These are phyloP conservation scores for Penstemon eatonii DNA, from an alignment of 257 asterid species.

Conservation along the genomic window DNA sequence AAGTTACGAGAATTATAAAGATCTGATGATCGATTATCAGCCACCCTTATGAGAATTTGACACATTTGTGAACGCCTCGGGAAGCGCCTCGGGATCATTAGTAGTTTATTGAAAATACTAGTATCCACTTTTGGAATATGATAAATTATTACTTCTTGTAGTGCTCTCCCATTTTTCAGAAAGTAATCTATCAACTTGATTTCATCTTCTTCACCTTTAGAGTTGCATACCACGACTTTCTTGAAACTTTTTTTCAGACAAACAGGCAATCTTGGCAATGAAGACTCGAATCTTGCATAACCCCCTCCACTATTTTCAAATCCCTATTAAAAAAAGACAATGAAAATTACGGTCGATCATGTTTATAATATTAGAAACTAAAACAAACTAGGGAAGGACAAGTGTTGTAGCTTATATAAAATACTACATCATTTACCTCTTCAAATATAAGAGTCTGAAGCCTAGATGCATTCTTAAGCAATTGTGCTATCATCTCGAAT, in stretches of 20 bases:
- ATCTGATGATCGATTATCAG: not conserved
- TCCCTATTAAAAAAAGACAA: not conserved
- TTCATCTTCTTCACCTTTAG: not conserved
- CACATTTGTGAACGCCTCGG: not conserved
- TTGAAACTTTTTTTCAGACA: not conserved
- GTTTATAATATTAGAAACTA: not conserved
- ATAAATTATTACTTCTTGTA: not conserved
- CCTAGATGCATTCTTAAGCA: not conserved
- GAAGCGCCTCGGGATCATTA: not conserved
- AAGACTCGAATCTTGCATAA: not conserved
- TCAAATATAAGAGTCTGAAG: not conserved
- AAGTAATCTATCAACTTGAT: not conserved
- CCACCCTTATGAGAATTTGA: not conserved
- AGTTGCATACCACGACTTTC: not conserved
- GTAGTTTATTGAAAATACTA: not conserved
- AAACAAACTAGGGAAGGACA: not conserved
- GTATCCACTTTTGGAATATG: not conserved
- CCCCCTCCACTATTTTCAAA: not conserved
- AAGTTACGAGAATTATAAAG: not conserved
- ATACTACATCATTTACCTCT: not conserved
- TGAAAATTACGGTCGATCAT: too few relatives aligned
- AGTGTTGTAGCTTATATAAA: not conserved
- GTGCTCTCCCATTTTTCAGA: not conserved
- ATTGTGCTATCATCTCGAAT: not conserved
- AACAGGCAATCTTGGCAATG: not conserved